Evolutionary conservation across 306 rosid genomes (phyloP), one percentile per base, ranked within the genome.

Genomic region (Vicia faba): DNA sequence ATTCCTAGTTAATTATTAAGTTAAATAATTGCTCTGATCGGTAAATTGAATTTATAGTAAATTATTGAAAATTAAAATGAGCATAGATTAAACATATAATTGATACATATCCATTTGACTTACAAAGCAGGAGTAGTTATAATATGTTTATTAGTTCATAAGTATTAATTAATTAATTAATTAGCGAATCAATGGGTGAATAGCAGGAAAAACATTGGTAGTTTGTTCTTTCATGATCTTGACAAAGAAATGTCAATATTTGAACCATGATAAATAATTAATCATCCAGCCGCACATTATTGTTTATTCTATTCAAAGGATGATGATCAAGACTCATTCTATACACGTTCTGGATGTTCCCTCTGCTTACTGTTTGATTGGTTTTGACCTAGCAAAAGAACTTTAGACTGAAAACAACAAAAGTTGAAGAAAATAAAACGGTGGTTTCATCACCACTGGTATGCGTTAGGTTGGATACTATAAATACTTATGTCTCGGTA

Each of bases 371-470:
- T n/a, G 5, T 48, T 49, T 18, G 55, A 23, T 48, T 16, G 55
- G 1, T 49, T 49, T 49, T 49, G 55, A 49, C 55, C 55, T 25
- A 15, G 3, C 28, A 49, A 49, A 49, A 3, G 2, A 16, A 48
- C 11, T 48, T 48, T 45, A 33, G 5, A 33, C 5, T 7, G 10
- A 51, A n/a, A n/a, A n/a, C n/a, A n/a, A n/a, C n/a, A n/a, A n/a
- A n/a, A n/a, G n/a, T n/a, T n/a, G n/a, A n/a, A n/a, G n/a, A n/a
- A n/a, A n/a, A n/a, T n/a, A n/a, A n/a, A 51, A 19, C 57, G 14
- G 57, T 51, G 57, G 31, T 13, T 59, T 16, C 78, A 48, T 48
- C 73, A 64, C 71, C 68, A 48, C 11, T 16, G 2, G 54, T 46
- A 15, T 15, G 11, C 54, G 9, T 15, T 6, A 46, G 19, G 16